Conservation (phyloP, 2,329 filamentous ascomycete species). For the Fusarium camptoceras region DNA sequence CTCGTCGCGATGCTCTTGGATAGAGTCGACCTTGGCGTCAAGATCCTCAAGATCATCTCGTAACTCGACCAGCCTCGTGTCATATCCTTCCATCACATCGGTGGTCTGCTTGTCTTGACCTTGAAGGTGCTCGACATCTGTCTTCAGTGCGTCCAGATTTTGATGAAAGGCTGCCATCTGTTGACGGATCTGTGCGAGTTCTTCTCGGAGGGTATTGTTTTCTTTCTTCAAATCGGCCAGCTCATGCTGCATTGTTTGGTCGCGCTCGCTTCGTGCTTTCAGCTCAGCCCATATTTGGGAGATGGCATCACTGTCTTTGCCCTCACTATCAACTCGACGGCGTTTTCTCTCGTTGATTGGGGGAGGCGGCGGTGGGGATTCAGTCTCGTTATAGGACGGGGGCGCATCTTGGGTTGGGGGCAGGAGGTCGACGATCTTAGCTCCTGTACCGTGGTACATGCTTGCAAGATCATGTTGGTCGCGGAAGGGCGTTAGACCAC, state of each 20-base stretch:
- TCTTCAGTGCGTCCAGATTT: not conserved
- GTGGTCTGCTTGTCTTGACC: constrained; percentile 9
- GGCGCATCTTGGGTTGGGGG: constrained; percentile 5
- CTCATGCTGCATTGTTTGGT: constrained; percentile 7
- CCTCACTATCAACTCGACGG: constrained; percentile 5
- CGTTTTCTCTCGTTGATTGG: constrained; percentile 17
- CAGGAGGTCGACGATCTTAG: constrained; percentile 14
- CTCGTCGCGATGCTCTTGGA: constrained; percentile 20
- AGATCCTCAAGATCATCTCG: constrained; percentile 19
- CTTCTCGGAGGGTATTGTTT: not conserved
- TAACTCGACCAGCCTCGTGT: constrained; percentile 18
- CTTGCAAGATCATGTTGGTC: not conserved
- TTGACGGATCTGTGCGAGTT: not conserved
- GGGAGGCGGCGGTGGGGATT: constrained; percentile 7
- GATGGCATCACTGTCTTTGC: not conserved
- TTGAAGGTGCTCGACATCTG: constrained; percentile 15
- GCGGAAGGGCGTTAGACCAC: not conserved
- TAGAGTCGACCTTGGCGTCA: constrained; percentile 27
- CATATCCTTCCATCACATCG: constrained; percentile 16
- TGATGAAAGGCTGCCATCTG: constrained; percentile 3
- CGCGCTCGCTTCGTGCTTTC: constrained; percentile 12
- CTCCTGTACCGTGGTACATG: constrained; percentile 14
- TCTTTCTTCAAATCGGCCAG: constrained; percentile 1
- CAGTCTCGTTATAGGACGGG: constrained; percentile 12
- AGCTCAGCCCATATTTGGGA: constrained; percentile 13